Base-by-base conservation (phyloP, 768 basidiomycete species). In the Panaeolus papilionaceus region DNA sequence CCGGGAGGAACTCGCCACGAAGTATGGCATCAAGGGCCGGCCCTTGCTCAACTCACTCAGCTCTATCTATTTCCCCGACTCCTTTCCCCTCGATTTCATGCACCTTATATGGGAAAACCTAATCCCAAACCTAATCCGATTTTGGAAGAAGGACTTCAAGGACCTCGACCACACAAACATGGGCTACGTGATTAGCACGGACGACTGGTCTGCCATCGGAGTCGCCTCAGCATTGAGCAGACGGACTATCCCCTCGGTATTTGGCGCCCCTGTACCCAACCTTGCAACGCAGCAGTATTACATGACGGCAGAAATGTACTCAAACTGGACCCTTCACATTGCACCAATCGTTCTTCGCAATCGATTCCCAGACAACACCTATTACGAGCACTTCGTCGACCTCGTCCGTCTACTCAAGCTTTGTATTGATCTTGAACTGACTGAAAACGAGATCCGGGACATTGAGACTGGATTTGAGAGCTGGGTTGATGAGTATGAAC, bases 11-110 rank as follows among this genome's bases (percentile, higher is more conserved):
- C 76, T 76, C 0, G 58, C 77, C 3, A 80, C 74, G 58, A 11
- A 67, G 23, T 77, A 69, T 47, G 80, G 83, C 7, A 77, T 82
- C 67, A 79, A 79, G 28, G 78, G 76, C 8, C 28, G 74, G 12
- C 70, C 83, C 2, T 40, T 80, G 0, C 77, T 84, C 23, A 66
- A 67, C 7, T 12, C 33, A 14, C 75, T 84, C 0, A 63, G 70
- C 1, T 82, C 78, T 0, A 66, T 84, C 23, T 72, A 72, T 6
- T 81, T 83, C 68, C 80, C 85, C 0, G 0, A 20, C 3, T 81
- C 80, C 14, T 82, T 84, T 20, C 84, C 83, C 0, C 80, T 80
- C 68, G 84, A 87, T 63, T 83, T 85, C 73, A 85, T 86, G 81
- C 85, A 88, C 63, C 75, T 84, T 0, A 73, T 86, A 26, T 81